Evolutionary conservation across 805 yeast genomes (phyloP), one percentile per base, ranked within the genome.

Genomic region (Ascoidea asiatica): DNA sequence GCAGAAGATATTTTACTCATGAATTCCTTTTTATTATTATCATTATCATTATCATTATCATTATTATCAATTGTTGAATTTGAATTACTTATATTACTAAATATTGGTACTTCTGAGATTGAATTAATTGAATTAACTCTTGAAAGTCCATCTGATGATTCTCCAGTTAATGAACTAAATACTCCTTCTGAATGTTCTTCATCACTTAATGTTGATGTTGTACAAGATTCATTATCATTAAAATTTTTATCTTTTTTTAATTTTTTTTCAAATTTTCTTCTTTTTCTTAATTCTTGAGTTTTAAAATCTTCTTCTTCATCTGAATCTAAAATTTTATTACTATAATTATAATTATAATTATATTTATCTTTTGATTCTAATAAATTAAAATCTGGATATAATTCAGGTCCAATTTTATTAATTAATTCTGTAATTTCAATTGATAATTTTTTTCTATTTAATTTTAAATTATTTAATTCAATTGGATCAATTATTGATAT

Each of bases 311-410:
- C 52, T 36, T 39, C 41, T 39, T 39, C 33, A 21, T 39, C 41
- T 20, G 41, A 18, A 18, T 21, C 33, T 15, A 18, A 11, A 11
- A 18, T 4, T n/a, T 37, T 37, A 19, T 37, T 37, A 6, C 21
- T 3, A 2, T 39, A n/a, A 44, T 54, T 53, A 37, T 54, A 45
- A 13, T 17, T n/a, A 39, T 57, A 53, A 40, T 45, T 43, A 37
- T 52, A 53, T 11, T 51, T 51, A 19, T 55, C 54, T 19, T 50
- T 46, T 22, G 54, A 48, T n/a, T 56, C 55, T 38, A 62, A 58
- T 39, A 57, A 60, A 44, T 81, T 81, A 57, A 89, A 84, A 62
- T 89, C 96, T 4, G 95, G 90, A 69, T 79, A 89, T 44, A 92
- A 61, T 55, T 79, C 74, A 4, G 95, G 92, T 0, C 97, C 97